Evolutionary conservation across 441 rosid genomes (phyloP), one percentile per base, ranked within the genome.

Genomic region (Caryocar brasiliense): DNA sequence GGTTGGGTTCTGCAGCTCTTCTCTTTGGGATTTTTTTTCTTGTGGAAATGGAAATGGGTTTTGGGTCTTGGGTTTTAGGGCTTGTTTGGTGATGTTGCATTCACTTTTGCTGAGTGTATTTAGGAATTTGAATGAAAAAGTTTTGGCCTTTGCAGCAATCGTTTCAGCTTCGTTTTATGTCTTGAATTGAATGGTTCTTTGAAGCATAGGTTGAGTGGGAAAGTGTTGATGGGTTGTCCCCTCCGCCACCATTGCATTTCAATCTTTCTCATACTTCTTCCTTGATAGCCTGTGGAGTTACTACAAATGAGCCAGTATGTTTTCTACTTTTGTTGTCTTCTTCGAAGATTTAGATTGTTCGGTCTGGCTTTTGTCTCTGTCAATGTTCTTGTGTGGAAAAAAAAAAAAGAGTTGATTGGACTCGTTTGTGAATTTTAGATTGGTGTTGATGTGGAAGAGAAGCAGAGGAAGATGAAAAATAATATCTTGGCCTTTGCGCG

Each of bases 401-500:
- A n/a, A n/a, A n/a, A n/a, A n/a, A n/a, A n/a, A n/a, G n/a, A n/a
- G n/a, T n/a, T n/a, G n/a, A n/a, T n/a, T n/a, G n/a, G n/a, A n/a
- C n/a, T n/a, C n/a, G n/a, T n/a, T n/a, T n/a, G n/a, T n/a, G n/a
- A n/a, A 25, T n/a, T 64, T 49, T 54, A 92, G 99, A 75, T 88
- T 68, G 99, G 95, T 30, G 64, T 92, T 12, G 95, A 88, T 63
- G 72, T 92, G 40, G 99, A 92, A 74, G 85, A 83, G 59, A 88
- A 83, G 74, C 72, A 72, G 24, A 66, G 95, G 50, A 74, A 58
- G 54, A 61, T 74, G 17, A 82, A 76, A 59, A 73, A 65, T 52
- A 53, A 78, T 56, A 58, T 92, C 21, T 36, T 82, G 35, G 61
- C 90, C 37, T 79, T 92, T 50, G 77, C 86, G 25, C 55, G 50